Conservation (phyloP, 306 rosid genomes). For the Senna siamea region DNA sequence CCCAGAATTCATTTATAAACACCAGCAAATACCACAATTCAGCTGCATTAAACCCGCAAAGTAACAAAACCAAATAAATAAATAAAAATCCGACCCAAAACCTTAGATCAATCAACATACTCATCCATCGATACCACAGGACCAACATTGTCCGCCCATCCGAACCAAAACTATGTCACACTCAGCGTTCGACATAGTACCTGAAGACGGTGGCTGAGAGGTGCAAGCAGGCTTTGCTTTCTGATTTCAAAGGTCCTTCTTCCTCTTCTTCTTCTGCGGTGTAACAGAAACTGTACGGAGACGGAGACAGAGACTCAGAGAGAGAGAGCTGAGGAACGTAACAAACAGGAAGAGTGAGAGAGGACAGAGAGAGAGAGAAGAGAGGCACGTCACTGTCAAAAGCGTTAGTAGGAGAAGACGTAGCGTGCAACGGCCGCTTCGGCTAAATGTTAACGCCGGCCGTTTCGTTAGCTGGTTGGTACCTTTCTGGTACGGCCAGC, state of each 20-base stretch:
- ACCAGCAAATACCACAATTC: constrained; percentile 25
- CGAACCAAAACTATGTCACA: constrained; percentile 27
- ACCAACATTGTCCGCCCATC: constrained; percentile 37
- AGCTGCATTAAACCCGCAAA: constrained; percentile 32
- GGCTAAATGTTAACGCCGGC: constrained; percentile 51
- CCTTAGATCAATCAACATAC: constrained; percentile 10
- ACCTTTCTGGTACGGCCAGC: neutral
- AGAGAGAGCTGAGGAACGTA: constrained; percentile 30
- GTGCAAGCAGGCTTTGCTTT: constrained; percentile 42
- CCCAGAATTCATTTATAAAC: constrained; percentile 32
- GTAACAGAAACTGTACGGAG: constrained; percentile 49
- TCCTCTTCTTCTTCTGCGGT: constrained; percentile 10
- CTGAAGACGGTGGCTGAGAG: constrained; percentile 17
- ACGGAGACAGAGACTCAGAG: constrained; percentile 40
- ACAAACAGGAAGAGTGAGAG: constrained; percentile 21
- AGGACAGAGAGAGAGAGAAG: constrained; percentile 19
- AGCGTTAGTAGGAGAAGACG: constrained; percentile 52
- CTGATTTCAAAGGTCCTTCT: constrained; percentile 41
- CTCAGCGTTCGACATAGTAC: constrained; percentile 8
- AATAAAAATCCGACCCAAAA: neutral
- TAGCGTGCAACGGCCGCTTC: constrained; percentile 76
- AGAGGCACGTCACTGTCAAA: constrained; percentile 52
- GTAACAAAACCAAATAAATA: constrained; percentile 6
- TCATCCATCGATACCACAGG: constrained; percentile 11
- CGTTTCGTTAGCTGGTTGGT: constrained; percentile 33